Conservation (phyloP, 441 rosid genomes). For the Kokia cookei region DNA sequence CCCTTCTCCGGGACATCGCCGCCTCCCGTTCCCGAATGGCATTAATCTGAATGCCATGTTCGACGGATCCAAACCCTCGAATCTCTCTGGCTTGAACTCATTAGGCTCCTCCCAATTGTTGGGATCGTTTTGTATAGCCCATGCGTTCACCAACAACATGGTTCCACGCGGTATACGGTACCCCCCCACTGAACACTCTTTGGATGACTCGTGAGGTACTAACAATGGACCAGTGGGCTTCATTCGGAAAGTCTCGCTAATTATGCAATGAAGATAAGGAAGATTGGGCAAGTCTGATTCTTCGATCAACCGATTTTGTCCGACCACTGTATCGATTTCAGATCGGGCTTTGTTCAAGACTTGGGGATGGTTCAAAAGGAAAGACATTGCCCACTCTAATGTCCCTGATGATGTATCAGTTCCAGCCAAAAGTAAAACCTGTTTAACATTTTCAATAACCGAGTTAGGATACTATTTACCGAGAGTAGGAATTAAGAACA, state of each 20-base stretch:
- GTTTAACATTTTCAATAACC: not conserved
- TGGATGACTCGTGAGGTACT: conserved; percentile 16
- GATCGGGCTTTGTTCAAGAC: conserved; percentile 9
- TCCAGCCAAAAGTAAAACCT: conserved; percentile 14
- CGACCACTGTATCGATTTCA: conserved; percentile 16
- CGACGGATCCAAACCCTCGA: conserved; percentile 10
- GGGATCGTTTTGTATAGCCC: conserved; percentile 18
- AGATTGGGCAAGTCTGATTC: conserved; percentile 21
- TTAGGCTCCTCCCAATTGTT: conserved; percentile 13
- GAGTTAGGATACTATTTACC: not conserved
- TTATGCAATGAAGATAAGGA: conserved; percentile 19
- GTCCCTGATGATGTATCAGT: conserved; percentile 12
- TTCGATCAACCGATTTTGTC: conserved; percentile 7
- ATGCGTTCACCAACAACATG: conserved; percentile 20
- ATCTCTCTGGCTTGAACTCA: conserved; percentile 21
- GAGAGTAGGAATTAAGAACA: not conserved
- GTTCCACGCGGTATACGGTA: conserved; percentile 19
- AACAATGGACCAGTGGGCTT: conserved; percentile 12
- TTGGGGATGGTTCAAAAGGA: conserved; percentile 9
- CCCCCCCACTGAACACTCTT: conserved; percentile 21
- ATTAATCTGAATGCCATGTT: not conserved
- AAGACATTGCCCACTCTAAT: conserved; percentile 14
- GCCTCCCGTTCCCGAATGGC: conserved; percentile 25
- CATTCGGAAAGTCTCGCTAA: conserved; percentile 12
- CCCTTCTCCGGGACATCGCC: conserved; percentile 34